Evolutionary conservation across 805 yeast genomes (phyloP).

Genomic region (Candida nonsorbophila): DNA sequence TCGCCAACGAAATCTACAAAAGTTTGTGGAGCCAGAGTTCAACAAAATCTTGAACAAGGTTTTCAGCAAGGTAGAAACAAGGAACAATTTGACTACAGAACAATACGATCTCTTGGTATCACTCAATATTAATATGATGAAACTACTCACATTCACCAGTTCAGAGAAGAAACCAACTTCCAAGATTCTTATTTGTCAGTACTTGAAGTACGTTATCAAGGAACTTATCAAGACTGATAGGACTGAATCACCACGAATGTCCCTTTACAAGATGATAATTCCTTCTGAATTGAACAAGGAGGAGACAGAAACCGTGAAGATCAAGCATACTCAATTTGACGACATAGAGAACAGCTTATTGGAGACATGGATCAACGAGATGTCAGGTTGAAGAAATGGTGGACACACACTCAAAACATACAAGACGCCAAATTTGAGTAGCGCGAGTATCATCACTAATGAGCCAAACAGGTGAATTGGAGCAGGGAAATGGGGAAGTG

Average conservation of each 20-base stretch:
- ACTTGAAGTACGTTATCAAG: constrained; percentile 32
- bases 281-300: constrained; percentile 21
- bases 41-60: constrained; percentile 36
- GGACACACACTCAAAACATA: no score
- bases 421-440: no score
- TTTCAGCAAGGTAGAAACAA: constrained; percentile 31
- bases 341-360: constrained; percentile 37
- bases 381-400: constrained; percentile 13
- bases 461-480: no score
- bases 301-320: constrained; percentile 2
- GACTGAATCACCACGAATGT: constrained; percentile 6
- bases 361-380: constrained; percentile 38
- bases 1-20: constrained; percentile 12
- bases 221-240: constrained; percentile 22
- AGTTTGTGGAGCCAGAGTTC: constrained; percentile 19
- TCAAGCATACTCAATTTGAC: constrained; percentile 17
- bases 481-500: background rate
- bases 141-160: constrained; percentile 19
- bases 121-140: constrained; percentile 30
- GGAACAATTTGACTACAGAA: constrained; percentile 22
- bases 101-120: constrained; percentile 33
- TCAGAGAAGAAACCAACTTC: constrained; percentile 8
- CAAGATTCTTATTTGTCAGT: constrained; percentile 32
- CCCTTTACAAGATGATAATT: constrained; percentile 26
- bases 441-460: no score